Conservation (phyloP, 1,284 basidiomycete genomes). For the Cystobasidium pallidum region DNA sequence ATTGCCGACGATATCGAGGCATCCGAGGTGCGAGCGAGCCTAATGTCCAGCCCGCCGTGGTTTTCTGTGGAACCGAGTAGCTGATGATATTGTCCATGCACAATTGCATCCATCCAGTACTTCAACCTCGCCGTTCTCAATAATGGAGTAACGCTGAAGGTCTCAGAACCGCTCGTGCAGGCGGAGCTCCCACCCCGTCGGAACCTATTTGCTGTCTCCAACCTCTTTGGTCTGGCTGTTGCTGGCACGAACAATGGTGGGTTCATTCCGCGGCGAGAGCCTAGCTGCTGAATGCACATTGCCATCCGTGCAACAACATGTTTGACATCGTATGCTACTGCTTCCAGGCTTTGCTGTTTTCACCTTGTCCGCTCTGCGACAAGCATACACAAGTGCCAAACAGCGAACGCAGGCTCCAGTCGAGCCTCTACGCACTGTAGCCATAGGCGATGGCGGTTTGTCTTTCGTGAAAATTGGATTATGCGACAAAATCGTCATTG, state of each 20-base stretch:
- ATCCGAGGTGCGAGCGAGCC: conserved; percentile 14
- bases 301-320: not conserved
- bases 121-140: conserved; percentile 39
- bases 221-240: conserved; percentile 47
- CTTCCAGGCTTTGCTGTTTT: conserved; percentile 49
- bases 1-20: conserved; percentile 41
- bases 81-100: not conserved
- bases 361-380: conserved; percentile 45
- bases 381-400: conserved; percentile 23
- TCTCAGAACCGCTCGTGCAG: conserved; percentile 16
- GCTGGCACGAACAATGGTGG: conserved; percentile 37
- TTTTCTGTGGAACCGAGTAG: not conserved
- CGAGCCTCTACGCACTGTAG: conserved; percentile 13
- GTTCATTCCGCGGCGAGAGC: not conserved
- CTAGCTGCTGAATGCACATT: no score
- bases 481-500: conserved; percentile 47
- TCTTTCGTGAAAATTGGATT: conserved; percentile 48
- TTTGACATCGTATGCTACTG: conserved; percentile 8
- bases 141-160: conserved; percentile 31
- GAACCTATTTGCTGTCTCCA: conserved; percentile 47
- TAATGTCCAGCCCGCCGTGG: not conserved
- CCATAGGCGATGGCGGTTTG: conserved; percentile 33
- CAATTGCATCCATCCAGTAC: conserved; percentile 18
- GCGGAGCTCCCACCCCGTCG: conserved; percentile 46
- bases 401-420: conserved; percentile 45